These are phyloP conservation scores for Priceomyces fermenticarens DNA, from an alignment of 805 yeast species.

Conservation along the genomic window DNA sequence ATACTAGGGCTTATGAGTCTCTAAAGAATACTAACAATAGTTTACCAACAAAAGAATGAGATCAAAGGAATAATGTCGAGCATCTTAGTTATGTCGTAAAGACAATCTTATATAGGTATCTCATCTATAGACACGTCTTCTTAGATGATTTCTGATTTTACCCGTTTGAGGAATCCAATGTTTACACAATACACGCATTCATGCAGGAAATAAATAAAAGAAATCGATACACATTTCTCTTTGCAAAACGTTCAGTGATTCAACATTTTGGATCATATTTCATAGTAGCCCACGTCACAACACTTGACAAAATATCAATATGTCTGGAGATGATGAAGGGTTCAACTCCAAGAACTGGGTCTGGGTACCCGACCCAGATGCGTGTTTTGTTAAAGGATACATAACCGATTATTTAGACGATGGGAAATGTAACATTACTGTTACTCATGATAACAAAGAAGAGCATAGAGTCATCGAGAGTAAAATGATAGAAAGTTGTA, in stretches of 20 bases:
- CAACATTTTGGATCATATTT: neutral
- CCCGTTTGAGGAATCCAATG: conserved; percentile 1
- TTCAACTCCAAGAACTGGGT: conserved; percentile 58
- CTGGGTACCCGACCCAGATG: conserved; percentile 67
- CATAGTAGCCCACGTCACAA: neutral
- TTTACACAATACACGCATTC: neutral
- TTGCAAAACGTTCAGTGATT: neutral
- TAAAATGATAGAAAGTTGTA: conserved; percentile 57
- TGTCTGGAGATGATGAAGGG: conserved; percentile 24
- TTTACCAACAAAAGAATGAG: conserved; percentile 5
- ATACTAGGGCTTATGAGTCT: neutral
- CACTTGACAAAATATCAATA: conserved; percentile 1
- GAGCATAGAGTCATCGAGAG: conserved; percentile 41
- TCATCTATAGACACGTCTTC: too few species aligned
- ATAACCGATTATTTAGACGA: conserved; percentile 44
- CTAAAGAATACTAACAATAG: neutral
- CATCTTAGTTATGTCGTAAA: too few species aligned
- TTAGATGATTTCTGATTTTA: too few species aligned
- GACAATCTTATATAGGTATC: too few species aligned
- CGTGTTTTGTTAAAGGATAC: conserved; percentile 56
- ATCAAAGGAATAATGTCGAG: neutral
- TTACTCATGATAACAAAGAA: conserved; percentile 40
- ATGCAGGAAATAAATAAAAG: neutral
- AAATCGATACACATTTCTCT: conserved; percentile 2
- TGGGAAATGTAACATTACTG: conserved; percentile 34